A percentile compares a stretch with the other conserved stretches of the same genome.
phyloP scores from a whole-genome alignment of 2,329 filamentous ascomycete genomes.

The Aspergillus amoenus region DNA sequence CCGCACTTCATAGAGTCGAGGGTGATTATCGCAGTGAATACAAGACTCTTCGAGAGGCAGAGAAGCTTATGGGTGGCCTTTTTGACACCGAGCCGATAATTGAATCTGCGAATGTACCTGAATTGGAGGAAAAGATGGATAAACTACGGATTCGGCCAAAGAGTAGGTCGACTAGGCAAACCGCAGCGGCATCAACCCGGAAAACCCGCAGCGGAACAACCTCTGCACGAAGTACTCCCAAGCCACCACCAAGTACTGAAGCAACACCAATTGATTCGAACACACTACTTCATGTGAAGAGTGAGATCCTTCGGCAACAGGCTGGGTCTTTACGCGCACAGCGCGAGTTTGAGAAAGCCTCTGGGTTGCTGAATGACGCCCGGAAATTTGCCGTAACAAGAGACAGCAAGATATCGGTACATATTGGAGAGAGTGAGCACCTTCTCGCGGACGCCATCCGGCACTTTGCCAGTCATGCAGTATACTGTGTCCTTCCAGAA shows the following conservation, averaged over 20 bases:
- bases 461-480: constrained; percentile 70
- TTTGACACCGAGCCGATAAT: constrained; percentile 32
- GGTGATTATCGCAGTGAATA: constrained; percentile 51
- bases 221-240: constrained; percentile 22
- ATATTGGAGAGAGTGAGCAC: constrained; percentile 39
- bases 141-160: constrained; percentile 38
- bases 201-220: constrained; percentile 33
- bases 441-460: constrained; percentile 40
- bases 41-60: constrained; percentile 49
- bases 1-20: constrained; percentile 47
- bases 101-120: constrained; percentile 29
- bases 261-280: constrained; percentile 34
- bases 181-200: constrained; percentile 24
- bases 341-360: constrained; percentile 58
- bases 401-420: constrained; percentile 62
- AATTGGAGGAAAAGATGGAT: constrained; percentile 45
- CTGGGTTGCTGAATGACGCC: constrained; percentile 50
- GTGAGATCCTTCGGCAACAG: constrained; percentile 52
- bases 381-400: constrained; percentile 37
- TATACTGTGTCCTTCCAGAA: constrained; percentile 87
- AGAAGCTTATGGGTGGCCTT: constrained; percentile 46
- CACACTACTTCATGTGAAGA: constrained; percentile 45
- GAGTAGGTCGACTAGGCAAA: constrained; percentile 25
- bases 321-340: constrained; percentile 48
- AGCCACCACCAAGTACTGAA: constrained; percentile 18